Evolutionary conservation across 805 yeast genomes (phyloP), one percentile per base, ranked within the genome.

Genomic region (Wickerhamiella qilinensis): DNA sequence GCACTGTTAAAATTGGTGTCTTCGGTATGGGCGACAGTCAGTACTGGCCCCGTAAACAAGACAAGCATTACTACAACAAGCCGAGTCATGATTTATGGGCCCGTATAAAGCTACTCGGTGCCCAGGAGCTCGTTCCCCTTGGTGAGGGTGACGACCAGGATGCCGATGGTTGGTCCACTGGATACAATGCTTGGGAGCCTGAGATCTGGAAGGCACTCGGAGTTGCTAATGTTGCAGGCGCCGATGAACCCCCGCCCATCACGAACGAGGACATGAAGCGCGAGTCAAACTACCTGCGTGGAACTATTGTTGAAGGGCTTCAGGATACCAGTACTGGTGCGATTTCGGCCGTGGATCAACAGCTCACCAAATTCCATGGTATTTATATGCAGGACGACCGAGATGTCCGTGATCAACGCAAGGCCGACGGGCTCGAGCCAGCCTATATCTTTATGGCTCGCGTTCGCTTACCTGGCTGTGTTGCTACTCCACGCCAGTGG

Each of bases 301-400:
- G 97, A 52, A 83, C 94, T 0, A 86, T 88, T 58, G 86, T 72
- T 27, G 93, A 80, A 58, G 95, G 88, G 28, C 69, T 88, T 43
- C 54, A 58, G 40, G 96, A 88, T 57, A 68, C 69, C 41, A 67
- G 84, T 3, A 88, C 97, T 8, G 95, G 96, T 46, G 86, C 94
- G 14, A 81, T 88, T 47, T 71, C 79, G 46, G 91, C 95, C 12
- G 72, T 73, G 41, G 96, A 85, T 60, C 93, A 85, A 62, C 96
- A 86, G 62, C 62, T 88, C 58, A 85, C 96, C 48, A 88, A 88
- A 62, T 88, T 88, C 73, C 97, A 88, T 60, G 97, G 97, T 63
- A 84, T 85, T 49, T 88, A 88, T 59, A 84, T 88, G 94, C 97
- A 88, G 65, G 97, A 88, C 59, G 97, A 88, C 58, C 82, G 97